Conservation (phyloP, 2,329 filamentous ascomycete genomes). For the Hansfordia pulvinata region DNA sequence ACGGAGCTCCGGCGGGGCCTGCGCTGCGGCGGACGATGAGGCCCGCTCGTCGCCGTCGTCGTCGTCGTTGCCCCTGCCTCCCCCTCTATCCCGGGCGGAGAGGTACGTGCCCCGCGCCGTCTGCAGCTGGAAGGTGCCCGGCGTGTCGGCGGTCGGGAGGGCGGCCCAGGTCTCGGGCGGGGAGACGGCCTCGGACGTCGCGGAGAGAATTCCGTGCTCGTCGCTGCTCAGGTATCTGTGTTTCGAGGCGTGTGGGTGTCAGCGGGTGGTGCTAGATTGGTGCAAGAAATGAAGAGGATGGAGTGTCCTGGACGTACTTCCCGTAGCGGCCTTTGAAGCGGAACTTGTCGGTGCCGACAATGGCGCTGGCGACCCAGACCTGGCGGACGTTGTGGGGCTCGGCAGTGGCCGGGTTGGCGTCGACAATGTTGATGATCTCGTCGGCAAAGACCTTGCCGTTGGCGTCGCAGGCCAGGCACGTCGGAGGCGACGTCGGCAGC, state of each 20-base stretch:
- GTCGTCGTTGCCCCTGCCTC: too few relatives aligned
- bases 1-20: conserved; percentile 48
- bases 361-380: conserved; percentile 82
- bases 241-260: too few relatives aligned
- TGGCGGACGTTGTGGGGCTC: conserved; percentile 94
- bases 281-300: conserved; percentile 3
- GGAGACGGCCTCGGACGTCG: conserved; percentile 68
- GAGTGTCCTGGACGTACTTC: conserved; percentile 34
- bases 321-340: conserved; percentile 88
- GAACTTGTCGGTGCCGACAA: conserved; percentile 68
- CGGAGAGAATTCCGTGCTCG: conserved; percentile 65
- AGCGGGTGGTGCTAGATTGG: too few relatives aligned
- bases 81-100: conserved; percentile 46
- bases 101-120: conserved; percentile 61
- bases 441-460: conserved; percentile 77
- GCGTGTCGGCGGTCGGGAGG: conserved; percentile 49
- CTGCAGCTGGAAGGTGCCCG: conserved; percentile 62
- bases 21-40: conserved; percentile 31
- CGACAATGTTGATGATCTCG: conserved; percentile 75
- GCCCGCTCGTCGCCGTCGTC: too few relatives aligned
- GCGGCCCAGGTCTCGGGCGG: conserved; percentile 69
- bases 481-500: conserved; percentile 58
- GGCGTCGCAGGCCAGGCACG: conserved; percentile 73
- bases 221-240: conserved; percentile 72
- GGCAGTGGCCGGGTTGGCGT: conserved; percentile 66